Base-by-base conservation (phyloP, 164 flowering plant species). In the Sextonia rubra region DNA sequence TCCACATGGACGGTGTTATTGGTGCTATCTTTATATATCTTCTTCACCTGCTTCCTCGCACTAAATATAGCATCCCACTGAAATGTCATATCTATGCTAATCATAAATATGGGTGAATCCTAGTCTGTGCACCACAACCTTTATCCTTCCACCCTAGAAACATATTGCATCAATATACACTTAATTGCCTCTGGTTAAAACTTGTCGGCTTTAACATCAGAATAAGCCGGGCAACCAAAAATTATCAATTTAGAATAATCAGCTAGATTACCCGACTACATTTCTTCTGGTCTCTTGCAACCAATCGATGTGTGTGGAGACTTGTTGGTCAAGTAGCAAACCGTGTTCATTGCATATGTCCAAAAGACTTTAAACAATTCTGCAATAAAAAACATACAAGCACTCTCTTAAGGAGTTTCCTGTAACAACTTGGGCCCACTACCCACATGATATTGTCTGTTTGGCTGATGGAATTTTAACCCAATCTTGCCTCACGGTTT, bases 151-250 rank as follows among this genome's bases (percentile, higher is more conserved):
- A 29, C 58, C 2, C 24, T 12, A 22, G 12, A 48, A 29, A 12
- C 7, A 23, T n/a, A 63, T 2, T 32, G 30, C 8, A 69, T 37
- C 27, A 63, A 64, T 52, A 25, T 69, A 69, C 12, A n/a, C 61
- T 70, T 26, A 9, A n/a, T 64, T 14, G 26, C 64, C 22, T 27
- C 56, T 14, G n/a, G 62, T 4, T 60, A 65, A 9, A 55, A 27
- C 14, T 75, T 58, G 23, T 25, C 70, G 0, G 37, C 64, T 14
- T n/a, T 70, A 9, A 75, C 67, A 64, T 56, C 66, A 75, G 44
- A 37, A 65, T 75, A 70, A 64, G 65, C 17, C 2, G 26, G 65
- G 71, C 55, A 69, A 20, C 37, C 47, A 71, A 65, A 75, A 6
- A 75, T 27, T 66, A 18, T 64, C 14, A 58, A 37, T 18, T 44